A percentile compares a stretch with the other conserved stretches of the same genome.
Evolutionary conservation across 148 eudicot species (phyloP).

Genomic region (Suaeda aralocaspica): DNA sequence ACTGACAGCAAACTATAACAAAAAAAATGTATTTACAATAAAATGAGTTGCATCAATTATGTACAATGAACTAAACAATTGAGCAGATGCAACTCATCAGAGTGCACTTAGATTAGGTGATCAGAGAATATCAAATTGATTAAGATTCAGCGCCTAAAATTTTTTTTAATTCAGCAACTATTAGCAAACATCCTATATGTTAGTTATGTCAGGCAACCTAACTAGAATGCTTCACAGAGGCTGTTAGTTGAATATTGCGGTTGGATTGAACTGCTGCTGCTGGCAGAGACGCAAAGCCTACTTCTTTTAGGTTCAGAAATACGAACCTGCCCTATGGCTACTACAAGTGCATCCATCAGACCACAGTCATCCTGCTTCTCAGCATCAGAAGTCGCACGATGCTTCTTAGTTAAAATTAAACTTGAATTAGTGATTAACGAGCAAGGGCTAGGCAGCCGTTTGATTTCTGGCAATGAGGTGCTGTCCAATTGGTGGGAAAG

Average conservation of each 20-base stretch:
- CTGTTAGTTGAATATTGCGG: conserved; percentile 58
- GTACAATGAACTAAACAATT: not conserved
- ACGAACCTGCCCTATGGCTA: conserved; percentile 57
- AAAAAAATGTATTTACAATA: not conserved
- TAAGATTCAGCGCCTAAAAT: not conserved
- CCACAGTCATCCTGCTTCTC: conserved; percentile 47
- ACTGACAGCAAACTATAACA: too few species aligned
- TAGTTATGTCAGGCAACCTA: conserved; percentile 4
- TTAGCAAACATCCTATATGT: conserved; percentile 5
- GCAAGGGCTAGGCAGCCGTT: conserved; percentile 17
- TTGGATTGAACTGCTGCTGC: conserved; percentile 39
- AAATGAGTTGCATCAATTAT: not conserved
- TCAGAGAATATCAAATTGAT: conserved; percentile 5
- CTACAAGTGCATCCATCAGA: conserved; percentile 54
- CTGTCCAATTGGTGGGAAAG: conserved; percentile 25
- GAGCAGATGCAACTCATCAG: not conserved
- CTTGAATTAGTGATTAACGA: conserved; percentile 23
- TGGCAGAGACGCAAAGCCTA: conserved; percentile 36
- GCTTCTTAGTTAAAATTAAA: conserved; percentile 22
- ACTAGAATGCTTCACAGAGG: conserved; percentile 62
- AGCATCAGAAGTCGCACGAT: conserved; percentile 15
- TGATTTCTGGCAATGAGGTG: conserved; percentile 33
- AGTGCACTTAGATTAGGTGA: conserved; percentile 1
- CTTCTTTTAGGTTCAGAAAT: conserved; percentile 64
- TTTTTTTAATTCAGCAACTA: not conserved